Evolutionary conservation across 2,329 filamentous ascomycete genomes (phyloP), one percentile per base, ranked within the genome.

Genomic region (Ceratocystis papillata): DNA sequence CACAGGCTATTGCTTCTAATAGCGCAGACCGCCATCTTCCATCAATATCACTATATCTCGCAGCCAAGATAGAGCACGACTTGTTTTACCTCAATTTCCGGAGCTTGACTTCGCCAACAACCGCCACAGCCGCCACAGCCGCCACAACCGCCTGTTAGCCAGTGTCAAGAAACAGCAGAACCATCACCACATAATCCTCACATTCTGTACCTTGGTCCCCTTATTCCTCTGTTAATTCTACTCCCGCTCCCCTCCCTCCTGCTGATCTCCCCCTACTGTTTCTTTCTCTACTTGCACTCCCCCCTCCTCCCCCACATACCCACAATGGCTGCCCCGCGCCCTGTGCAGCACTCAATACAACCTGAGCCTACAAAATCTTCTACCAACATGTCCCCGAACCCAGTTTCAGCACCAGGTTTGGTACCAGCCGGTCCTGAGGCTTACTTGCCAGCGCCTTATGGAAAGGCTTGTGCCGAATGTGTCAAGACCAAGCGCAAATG

Each of bases 401-500:
- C 25, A 25, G 22, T 6, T 15, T 25, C 48, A 8, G 46, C 4
- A 17, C 46, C 17, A n/a, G 46, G 15, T 12, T 50, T 22, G 7
- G 15, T 1, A 6, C 50, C 50, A 55, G 50, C 20, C 30, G 28
- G n/a, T 10, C 12, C 55, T 20, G 66, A 68, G 17, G 33, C 63
- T 1, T 64, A 63, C 59, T 66, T 59, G 25, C 69, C 75, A 0
- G 75, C 75, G 1, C 75, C 75, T 8, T 77, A 79, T 67, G 77
- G 77, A 30, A 74, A 75, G 44, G 74, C 77, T 6, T 79, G 77
- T 63, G 69, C 72, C 55, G 76, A 75, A 65, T 79, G 77, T 69
- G 73, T 75, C 60, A 76, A 75, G 60, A 77, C 77, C 44, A 79
- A 79, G 66, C 77, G 77, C 71, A 78, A 77, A 71, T 79, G 77